Base-by-base conservation (phyloP, 805 yeast species). In the Pichia eremophila region DNA sequence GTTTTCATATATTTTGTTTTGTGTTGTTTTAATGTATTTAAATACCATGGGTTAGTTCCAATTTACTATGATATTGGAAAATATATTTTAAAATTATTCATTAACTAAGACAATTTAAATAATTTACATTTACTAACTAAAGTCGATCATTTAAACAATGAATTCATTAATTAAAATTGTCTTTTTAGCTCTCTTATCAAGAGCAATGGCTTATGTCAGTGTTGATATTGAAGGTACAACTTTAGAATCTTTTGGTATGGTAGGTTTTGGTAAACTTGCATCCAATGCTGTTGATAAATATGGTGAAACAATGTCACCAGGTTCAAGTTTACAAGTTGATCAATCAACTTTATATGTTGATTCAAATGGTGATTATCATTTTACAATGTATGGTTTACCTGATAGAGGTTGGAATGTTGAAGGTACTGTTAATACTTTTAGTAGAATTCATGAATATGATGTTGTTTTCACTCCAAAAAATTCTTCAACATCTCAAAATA, bases 341-440 rank as follows among this genome's bases (percentile, higher is more conserved):
- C 53, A 59, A 44, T 39, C 47, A 28, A 57, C 65, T 11, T 42
- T 63, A 25, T 29, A 44, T 1, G 57, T 59, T 28, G 50, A 39
- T 39, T 22, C 45, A 9, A 43, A 56, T 43, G 62, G 61, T 25
- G 55, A 47, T 25, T 63, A 63, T 44, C 51, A 59, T 22, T 61
- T 61, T 46, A 53, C 46, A n/a, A 56, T 62, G 5, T 62, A 57
- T 52, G 56, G 56, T 39, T 54, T 63, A 34, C 66, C 66, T 11
- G 67, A 63, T 46, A 59, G 67, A 47, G 67, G 67, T 44, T 60
- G 60, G 61, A 63, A 63, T 50, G 55, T 64, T 28, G 46, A 60
- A 11, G 67, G 67, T 40, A 62, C 67, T 15, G 50, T 62, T 29
- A 58, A 61, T 50, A 59, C 51, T 39, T 54, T 46, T 40, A 49